phyloP scores from a whole-genome alignment of 495 filamentous ascomycete genomes.

The Copromyces sp. region DNA sequence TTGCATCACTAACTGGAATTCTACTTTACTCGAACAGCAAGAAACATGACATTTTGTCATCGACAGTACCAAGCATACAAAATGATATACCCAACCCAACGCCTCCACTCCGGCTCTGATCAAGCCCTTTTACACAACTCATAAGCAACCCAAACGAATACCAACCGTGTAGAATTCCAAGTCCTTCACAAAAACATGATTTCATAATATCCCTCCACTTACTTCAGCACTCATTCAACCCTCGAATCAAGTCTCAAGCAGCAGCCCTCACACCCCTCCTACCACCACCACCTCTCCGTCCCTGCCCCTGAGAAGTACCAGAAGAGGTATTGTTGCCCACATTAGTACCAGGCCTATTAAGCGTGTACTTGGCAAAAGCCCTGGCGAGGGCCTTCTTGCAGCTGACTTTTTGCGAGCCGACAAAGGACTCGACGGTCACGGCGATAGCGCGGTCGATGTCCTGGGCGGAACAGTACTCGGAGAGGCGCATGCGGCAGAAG shows the following conservation, averaged over 20 bases:
- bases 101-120: neutral
- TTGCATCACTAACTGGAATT: neutral
- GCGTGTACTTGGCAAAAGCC: constrained; percentile 92
- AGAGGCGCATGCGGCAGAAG: constrained; percentile 92
- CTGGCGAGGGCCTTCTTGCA: constrained; percentile 94
- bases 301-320: neutral
- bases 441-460: constrained; percentile 98
- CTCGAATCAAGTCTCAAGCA: neutral
- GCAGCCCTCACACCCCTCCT: neutral
- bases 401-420: constrained; percentile 92
- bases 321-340: neutral
- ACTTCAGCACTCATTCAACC: neutral
- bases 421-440: constrained; percentile 92
- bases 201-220: neutral
- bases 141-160: neutral
- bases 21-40: neutral
- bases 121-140: neutral
- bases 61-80: neutral
- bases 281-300: neutral
- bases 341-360: constrained; percentile 32
- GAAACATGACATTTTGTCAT: neutral
- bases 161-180: neutral
- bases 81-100: neutral
- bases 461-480: constrained; percentile 76
- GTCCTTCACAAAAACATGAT: neutral